phyloP scores from a whole-genome alignment of 2,329 filamentous ascomycete genomes.

The Botrytis squamosa region DNA sequence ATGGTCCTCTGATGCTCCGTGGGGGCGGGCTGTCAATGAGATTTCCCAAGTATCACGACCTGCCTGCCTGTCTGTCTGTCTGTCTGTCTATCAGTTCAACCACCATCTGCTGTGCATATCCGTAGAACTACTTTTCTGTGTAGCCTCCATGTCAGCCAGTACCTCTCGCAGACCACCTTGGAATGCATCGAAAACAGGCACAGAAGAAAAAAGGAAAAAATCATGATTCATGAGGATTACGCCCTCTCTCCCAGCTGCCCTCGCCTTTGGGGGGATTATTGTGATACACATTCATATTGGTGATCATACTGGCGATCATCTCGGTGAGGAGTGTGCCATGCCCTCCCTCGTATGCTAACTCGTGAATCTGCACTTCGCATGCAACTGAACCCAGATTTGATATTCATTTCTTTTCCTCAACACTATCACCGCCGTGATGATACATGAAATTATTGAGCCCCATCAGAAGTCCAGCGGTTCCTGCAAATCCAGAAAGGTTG shows the following conservation, averaged over 20 bases:
- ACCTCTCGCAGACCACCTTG: background rate
- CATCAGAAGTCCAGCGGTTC: background rate
- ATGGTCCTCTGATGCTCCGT: background rate
- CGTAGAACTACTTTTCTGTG: background rate
- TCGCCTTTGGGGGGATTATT: background rate
- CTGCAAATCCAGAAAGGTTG: background rate
- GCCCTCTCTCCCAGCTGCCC: background rate
- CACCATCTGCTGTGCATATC: slow-evolving; percentile 12
- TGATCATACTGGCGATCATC: slow-evolving; percentile 7
- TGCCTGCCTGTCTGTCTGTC: background rate
- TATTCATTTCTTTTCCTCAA: background rate
- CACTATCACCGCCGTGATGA: background rate
- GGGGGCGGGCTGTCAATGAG: slow-evolving; percentile 6
- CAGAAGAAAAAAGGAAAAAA: slow-evolving; percentile 4
- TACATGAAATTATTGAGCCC: background rate
- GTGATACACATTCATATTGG: slow-evolving; percentile 11
- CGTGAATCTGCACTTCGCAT: slow-evolving; percentile 15
- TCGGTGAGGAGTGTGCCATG: slow-evolving; percentile 19
- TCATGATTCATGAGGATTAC: slow-evolving; percentile 7
- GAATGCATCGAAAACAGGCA: background rate
- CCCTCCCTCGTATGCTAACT: slow-evolving; percentile 9
- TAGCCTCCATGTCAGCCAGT: background rate
- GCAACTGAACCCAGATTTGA: background rate
- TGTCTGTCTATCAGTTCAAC: background rate
- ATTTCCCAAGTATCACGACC: slow-evolving; percentile 8